A percentile compares a stretch with the other conserved stretches of the same genome.
phyloP scores from a whole-genome alignment of 768 basidiomycete species.

The Leccinum longicurvipes region DNA sequence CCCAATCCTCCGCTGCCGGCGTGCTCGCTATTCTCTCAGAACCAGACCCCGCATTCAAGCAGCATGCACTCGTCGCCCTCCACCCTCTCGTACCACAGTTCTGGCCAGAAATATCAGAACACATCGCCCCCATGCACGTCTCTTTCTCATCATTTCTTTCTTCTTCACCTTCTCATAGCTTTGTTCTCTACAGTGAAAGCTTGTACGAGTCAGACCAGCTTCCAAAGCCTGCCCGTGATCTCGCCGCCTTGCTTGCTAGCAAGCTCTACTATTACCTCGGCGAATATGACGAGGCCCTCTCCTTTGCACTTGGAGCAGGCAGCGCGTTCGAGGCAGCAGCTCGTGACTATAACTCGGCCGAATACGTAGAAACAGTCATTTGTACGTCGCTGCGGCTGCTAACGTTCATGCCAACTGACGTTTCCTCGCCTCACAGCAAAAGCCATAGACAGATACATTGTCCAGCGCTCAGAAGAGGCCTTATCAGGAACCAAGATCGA shows the following conservation, averaged over 20 bases:
- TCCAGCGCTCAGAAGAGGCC: slow-evolving; percentile 56
- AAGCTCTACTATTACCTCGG: slow-evolving; percentile 98
- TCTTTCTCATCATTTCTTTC: slow-evolving; percentile 8
- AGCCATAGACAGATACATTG: slow-evolving; percentile 92
- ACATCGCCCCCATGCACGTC: slow-evolving; percentile 82
- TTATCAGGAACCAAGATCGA: slow-evolving; percentile 63
- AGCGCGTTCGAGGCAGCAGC: slow-evolving; percentile 78
- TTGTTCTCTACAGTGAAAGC: slow-evolving; percentile 59
- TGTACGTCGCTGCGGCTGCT: slow-evolving; percentile 52
- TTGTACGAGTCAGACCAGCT: slow-evolving; percentile 84
- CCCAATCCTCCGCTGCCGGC: slow-evolving; percentile 82
- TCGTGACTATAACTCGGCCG: slow-evolving; percentile 60
- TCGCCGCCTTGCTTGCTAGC: slow-evolving; percentile 90
- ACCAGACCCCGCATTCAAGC: slow-evolving; percentile 81
- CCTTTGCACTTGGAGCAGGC: slow-evolving; percentile 91
- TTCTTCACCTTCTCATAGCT: slow-evolving; percentile 9
- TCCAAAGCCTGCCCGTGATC: slow-evolving; percentile 67
- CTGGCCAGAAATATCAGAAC: slow-evolving; percentile 98
- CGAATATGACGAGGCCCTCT: slow-evolving; percentile 92
- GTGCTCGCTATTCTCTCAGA: slow-evolving; percentile 90
- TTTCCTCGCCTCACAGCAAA: slow-evolving; percentile 57
- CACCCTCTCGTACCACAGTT: slow-evolving; percentile 86
- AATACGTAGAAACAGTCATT: slow-evolving; percentile 93
- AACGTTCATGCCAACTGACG: not conserved
- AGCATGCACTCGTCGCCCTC: slow-evolving; percentile 85